Evolutionary conservation across 1,139 yeast genomes (phyloP), one percentile per base, ranked within the genome.

Genomic region (Suhomyces chickasaworum): DNA sequence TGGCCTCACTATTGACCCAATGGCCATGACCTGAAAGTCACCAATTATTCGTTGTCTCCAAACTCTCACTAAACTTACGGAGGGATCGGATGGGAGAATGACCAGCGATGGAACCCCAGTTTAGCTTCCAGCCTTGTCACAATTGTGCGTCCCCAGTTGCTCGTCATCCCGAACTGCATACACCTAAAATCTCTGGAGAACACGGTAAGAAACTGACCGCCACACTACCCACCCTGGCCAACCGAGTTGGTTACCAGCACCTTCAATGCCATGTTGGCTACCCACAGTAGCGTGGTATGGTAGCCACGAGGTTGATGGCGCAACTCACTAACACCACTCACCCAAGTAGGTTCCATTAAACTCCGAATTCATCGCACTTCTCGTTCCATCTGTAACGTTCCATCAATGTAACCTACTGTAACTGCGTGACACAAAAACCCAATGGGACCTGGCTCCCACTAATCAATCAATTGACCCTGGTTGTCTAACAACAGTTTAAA

Each of bases 371-470:
- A 29, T 10, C 17, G 32, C 32, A 15, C 17, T 3, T 13, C 15
- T 7, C 12, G 40, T 27, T 17, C 12, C 33, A 29, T 27, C 31
- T 41, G 45, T 34, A 42, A 42, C 45, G 45, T 42, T 42, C 41
- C 45, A 42, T 42, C 41, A 23, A 21, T 32, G 38, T 25, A 31
- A 31, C 40, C 25, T 18, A 9, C 31, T 6, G 30, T 6, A 8
- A 5, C 4, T 22, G 15, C 21, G 41, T 20, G 34, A 23, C 45
- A 42, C 45, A 42, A 42, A 40, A 32, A 31, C 44, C 37, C 22
- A 31, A 27, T 16, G 40, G 40, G 44, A 30, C 40, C 40, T 13
- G 30, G n/a, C 37, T n/a, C 44, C 44, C 44, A 35, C 30, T 36
- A 27, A 22, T n/a, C 23, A 6, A 29, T 12, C 31, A 8, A 10